phyloP scores from a whole-genome alignment of 371 early-diverging fungal species.

The Rhizopus sp. region DNA sequence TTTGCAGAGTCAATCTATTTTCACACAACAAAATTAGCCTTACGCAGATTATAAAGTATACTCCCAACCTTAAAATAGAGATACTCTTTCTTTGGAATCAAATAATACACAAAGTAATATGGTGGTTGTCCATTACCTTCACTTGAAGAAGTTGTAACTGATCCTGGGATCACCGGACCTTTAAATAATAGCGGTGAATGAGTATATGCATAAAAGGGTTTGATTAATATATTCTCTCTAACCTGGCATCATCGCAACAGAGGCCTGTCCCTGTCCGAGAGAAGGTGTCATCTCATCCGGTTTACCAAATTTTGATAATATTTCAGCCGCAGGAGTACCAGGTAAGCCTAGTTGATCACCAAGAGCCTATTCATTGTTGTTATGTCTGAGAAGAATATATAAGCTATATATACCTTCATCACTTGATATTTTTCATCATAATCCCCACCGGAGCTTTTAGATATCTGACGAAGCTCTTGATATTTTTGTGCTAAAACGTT shows the following conservation, averaged over 20 bases:
- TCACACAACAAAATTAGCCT: background rate
- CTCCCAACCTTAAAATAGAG: constrained; percentile 49
- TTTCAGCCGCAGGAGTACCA: constrained; percentile 46
- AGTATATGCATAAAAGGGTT: constrained; percentile 12
- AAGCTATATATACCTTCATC: constrained; percentile 36
- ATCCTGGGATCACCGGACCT: constrained; percentile 27
- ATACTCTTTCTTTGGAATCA: constrained; percentile 61
- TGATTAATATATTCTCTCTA: background rate
- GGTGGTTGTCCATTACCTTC: constrained; percentile 9
- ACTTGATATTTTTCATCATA: constrained; percentile 48
- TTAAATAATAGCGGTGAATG: constrained; percentile 3
- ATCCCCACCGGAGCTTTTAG: constrained; percentile 55
- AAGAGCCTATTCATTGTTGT: constrained; percentile 28
- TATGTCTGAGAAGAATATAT: background rate
- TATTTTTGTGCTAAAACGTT: constrained; percentile 38
- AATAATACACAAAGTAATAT: constrained; percentile 58
- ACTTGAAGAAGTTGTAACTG: constrained; percentile 7
- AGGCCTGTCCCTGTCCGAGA: constrained; percentile 21
- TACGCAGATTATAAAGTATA: background rate
- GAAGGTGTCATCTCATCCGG: constrained; percentile 54
- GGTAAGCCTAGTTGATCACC: constrained; percentile 49
- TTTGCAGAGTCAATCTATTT: constrained; percentile 42
- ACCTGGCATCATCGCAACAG: constrained; percentile 48
- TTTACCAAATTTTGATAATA: constrained; percentile 46
- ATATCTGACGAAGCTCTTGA: constrained; percentile 41